These are phyloP conservation scores for Parachaetomium inaequale DNA, from an alignment of 495 filamentous ascomycete genomes.

Conservation along the genomic window DNA sequence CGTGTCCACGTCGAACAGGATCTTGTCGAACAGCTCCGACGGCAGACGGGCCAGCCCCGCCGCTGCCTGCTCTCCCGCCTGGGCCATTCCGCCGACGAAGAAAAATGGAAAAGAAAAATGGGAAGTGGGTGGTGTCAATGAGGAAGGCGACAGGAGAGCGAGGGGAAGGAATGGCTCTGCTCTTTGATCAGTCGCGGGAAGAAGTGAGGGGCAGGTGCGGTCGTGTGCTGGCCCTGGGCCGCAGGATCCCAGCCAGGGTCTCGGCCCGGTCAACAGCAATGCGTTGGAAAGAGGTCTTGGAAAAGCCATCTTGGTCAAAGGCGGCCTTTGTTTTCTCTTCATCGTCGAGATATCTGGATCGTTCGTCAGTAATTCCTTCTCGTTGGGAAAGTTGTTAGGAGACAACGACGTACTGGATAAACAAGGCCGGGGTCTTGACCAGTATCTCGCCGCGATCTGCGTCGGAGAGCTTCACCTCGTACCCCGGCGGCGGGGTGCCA, in stretches of 20 bases:
- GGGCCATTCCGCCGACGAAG: slow-evolving; percentile 1
- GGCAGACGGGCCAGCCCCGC: slow-evolving; percentile 3
- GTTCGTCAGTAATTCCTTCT: too few relatives aligned
- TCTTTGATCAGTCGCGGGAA: background rate
- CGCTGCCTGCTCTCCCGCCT: slow-evolving; percentile 4
- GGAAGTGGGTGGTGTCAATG: background rate
- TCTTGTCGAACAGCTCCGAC: slow-evolving; percentile 4
- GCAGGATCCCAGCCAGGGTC: background rate
- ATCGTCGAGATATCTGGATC: too few relatives aligned
- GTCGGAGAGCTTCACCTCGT: too few relatives aligned
- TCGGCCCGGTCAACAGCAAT: background rate
- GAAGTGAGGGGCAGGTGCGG: background rate
- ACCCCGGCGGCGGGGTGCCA: too few relatives aligned
- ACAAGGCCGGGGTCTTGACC: too few relatives aligned
- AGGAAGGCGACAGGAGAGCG: background rate
- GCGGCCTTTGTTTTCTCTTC: too few relatives aligned
- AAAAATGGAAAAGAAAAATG: background rate
- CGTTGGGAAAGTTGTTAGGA: too few relatives aligned
- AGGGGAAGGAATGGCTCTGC: background rate
- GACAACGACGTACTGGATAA: too few relatives aligned
- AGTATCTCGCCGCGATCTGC: too few relatives aligned
- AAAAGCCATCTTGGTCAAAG: too few relatives aligned
- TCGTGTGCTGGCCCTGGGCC: too few relatives aligned
- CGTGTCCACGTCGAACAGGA: slow-evolving; percentile 1
- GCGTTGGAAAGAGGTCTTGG: background rate